Evolutionary conservation across 352 stramenopile species (phyloP).

Genomic region (Phytophthora nicotianae): DNA sequence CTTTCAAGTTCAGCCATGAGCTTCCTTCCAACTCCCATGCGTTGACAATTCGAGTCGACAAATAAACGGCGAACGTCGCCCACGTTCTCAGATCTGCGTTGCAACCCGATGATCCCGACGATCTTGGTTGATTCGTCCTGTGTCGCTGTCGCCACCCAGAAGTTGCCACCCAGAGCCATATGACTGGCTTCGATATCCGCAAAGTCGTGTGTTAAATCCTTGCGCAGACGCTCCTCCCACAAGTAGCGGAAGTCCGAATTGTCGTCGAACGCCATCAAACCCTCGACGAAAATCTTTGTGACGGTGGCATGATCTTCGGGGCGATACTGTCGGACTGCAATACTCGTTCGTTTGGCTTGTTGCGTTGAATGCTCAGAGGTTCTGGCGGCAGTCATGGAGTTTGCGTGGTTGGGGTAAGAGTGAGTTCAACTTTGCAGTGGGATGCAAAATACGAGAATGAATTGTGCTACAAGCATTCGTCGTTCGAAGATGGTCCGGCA

Average conservation of each 20-base stretch:
- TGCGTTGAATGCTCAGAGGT: background rate
- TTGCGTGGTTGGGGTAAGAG: background rate
- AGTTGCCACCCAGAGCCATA: conserved; percentile 28
- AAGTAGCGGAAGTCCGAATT: conserved; percentile 23
- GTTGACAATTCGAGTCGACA: conserved; percentile 30
- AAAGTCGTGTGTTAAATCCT: conserved; percentile 24
- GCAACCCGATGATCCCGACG: conserved; percentile 32
- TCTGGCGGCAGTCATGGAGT: background rate
- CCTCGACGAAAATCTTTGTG: conserved; percentile 23
- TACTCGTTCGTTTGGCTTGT: background rate
- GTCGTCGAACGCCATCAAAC: conserved; percentile 16
- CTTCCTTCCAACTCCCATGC: conserved; percentile 29
- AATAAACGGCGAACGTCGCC: conserved; percentile 35
- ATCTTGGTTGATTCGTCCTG: conserved; percentile 9
- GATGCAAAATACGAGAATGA: background rate
- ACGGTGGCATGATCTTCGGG: conserved; percentile 24
- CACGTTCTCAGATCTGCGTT: conserved; percentile 16
- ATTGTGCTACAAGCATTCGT: background rate
- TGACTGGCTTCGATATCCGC: conserved; percentile 28
- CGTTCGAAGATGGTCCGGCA: background rate
- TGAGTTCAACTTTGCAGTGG: too few relatives aligned
- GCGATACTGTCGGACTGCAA: conserved; percentile 25
- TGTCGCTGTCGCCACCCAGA: conserved; percentile 28
- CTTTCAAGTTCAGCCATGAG: conserved; percentile 20
- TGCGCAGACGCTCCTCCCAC: conserved; percentile 27